Conservation (phyloP, 2,329 filamentous ascomycete genomes). For the Exophiala lecanii-corni region DNA sequence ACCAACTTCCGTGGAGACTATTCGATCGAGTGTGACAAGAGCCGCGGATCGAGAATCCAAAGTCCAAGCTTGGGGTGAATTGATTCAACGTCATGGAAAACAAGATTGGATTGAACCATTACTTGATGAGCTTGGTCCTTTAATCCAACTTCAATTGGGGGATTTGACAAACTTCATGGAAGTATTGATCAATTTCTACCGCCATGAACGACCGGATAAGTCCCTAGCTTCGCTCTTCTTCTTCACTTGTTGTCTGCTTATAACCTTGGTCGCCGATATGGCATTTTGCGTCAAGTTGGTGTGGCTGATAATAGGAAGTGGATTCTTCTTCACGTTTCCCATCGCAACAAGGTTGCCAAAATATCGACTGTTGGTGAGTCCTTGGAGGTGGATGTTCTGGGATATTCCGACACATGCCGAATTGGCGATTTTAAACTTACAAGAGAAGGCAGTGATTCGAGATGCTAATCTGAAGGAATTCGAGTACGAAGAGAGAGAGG, state of each 20-base stretch:
- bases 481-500: conserved; percentile 5
- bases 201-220: conserved; percentile 33
- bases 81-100: conserved; percentile 35
- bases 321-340: conserved; percentile 36
- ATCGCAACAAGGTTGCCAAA: conserved; percentile 33
- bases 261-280: conserved; percentile 31
- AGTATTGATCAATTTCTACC: conserved; percentile 35
- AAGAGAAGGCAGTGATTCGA: conserved; percentile 17
- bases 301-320: conserved; percentile 31
- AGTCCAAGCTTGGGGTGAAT: conserved; percentile 34
- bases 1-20: conserved; percentile 27
- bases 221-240: conserved; percentile 34
- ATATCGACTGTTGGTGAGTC: conserved; percentile 34
- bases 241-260: conserved; percentile 30
- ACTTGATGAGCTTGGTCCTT: conserved; percentile 34
- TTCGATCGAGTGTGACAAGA: conserved; percentile 34
- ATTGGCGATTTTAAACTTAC: conserved; percentile 17
- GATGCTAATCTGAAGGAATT: conserved; percentile 13
- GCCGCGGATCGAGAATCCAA: conserved; percentile 29
- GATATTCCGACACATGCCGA: conserved; percentile 35
- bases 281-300: conserved; percentile 35
- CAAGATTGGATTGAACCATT: conserved; percentile 37
- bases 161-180: conserved; percentile 38
- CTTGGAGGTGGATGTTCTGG: conserved; percentile 36
- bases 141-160: conserved; percentile 35